phyloP scores from a whole-genome alignment of 2,329 filamentous ascomycete species.

The Fusarium sp. region DNA sequence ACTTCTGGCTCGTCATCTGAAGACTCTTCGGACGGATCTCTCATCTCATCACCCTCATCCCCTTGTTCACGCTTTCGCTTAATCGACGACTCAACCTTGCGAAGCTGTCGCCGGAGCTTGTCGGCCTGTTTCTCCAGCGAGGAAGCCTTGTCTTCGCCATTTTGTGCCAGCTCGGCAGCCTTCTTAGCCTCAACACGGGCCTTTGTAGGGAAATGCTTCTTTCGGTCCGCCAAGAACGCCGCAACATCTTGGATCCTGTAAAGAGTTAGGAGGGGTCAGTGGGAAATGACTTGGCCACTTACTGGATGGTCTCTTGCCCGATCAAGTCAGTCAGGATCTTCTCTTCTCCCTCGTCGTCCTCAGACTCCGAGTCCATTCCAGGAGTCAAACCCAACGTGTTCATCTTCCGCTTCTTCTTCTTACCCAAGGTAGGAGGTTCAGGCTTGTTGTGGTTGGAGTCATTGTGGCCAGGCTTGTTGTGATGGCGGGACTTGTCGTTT shows the following conservation, averaged over 20 bases:
- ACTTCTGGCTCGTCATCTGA: constrained; percentile 72
- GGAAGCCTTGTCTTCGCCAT: constrained; percentile 71
- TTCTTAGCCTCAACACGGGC: constrained; percentile 75
- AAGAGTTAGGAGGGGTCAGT: constrained; percentile 19
- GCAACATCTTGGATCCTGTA: constrained; percentile 75
- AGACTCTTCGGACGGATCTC: constrained; percentile 63
- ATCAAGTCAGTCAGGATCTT: constrained; percentile 70
- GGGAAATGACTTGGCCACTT: constrained; percentile 48
- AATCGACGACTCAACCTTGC: constrained; percentile 77
- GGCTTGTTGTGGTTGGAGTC: constrained; percentile 47
- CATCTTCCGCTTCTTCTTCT: constrained; percentile 79
- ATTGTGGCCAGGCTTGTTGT: constrained; percentile 54
- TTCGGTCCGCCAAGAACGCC: constrained; percentile 84
- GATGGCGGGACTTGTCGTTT: constrained; percentile 59
- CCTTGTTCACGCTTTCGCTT: constrained; percentile 77
- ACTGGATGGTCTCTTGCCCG: constrained; percentile 67
- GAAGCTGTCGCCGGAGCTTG: constrained; percentile 72
- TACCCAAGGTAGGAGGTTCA: constrained; percentile 62
- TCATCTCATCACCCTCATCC: constrained; percentile 75
- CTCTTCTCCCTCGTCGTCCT: constrained; percentile 79
- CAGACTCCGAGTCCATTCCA: constrained; percentile 71
- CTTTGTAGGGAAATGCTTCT: constrained; percentile 83
- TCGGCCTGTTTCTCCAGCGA: constrained; percentile 70
- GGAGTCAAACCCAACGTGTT: constrained; percentile 80
- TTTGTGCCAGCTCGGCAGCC: constrained; percentile 58